Conservation (phyloP, 2,329 filamentous ascomycete species). For the Penicillium janthinellum region DNA sequence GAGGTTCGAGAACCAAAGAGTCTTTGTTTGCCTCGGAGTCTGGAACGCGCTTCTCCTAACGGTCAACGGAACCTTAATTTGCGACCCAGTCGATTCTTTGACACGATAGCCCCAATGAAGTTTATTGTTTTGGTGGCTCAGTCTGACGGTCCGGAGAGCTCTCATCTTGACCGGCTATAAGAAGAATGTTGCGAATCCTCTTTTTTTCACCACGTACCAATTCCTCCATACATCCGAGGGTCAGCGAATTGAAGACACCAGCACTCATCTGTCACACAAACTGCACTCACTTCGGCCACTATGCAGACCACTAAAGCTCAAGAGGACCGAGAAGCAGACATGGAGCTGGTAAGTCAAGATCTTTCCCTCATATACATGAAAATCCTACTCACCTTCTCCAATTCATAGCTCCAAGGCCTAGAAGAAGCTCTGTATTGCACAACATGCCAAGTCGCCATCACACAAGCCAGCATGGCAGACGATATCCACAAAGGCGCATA, state of each 20-base stretch:
- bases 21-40: neutral
- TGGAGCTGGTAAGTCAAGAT: conserved; percentile 8
- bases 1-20: neutral
- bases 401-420: conserved; percentile 18
- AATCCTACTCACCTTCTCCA: neutral
- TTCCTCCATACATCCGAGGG: neutral
- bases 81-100: neutral
- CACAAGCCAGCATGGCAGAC: conserved; percentile 16
- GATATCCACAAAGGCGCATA: conserved; percentile 24
- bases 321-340: neutral
- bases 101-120: neutral
- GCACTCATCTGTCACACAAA: too few relatives aligned
- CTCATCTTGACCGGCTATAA: neutral
- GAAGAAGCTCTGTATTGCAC: conserved; percentile 32
- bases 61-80: neutral
- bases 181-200: neutral
- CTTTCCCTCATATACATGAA: neutral
- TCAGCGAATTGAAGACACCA: neutral
- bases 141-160: neutral
- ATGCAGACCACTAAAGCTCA: neutral
- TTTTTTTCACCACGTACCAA: neutral
- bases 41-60: neutral
- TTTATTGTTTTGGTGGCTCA: neutral
- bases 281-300: neutral
- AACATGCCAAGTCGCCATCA: conserved; percentile 23